Evolutionary conservation across 73 alveolate genomes (phyloP).

Genomic region (Paramecium octaurelia): DNA sequence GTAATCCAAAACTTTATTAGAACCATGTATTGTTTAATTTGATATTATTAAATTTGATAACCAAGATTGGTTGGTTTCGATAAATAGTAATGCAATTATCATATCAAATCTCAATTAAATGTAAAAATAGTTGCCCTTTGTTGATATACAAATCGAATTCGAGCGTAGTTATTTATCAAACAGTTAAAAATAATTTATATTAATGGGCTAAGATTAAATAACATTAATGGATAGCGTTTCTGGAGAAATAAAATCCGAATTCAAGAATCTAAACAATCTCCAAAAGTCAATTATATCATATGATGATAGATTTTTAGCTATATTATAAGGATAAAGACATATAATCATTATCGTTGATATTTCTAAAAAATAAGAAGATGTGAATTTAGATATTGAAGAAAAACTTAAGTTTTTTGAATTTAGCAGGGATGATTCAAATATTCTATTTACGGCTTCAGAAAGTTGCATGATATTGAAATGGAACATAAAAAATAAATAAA

Average conservation of each 20-base stretch:
- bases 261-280: neutral
- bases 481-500: neutral
- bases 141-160: too few species aligned
- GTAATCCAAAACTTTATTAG: neutral
- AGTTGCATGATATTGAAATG: neutral
- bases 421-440: neutral
- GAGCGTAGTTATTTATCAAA: neutral
- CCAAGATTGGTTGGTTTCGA: neutral
- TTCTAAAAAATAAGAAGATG: neutral
- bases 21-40: neutral
- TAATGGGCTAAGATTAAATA: neutral
- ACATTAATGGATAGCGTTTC: neutral
- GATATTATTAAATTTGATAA: neutral
- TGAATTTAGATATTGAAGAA: neutral
- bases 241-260: neutral
- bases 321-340: neutral
- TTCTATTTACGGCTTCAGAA: neutral
- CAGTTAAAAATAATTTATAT: neutral
- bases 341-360: neutral
- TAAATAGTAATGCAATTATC: neutral
- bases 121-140: neutral
- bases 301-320: neutral
- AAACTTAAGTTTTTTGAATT: neutral
- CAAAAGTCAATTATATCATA: neutral
- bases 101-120: neutral